A percentile compares a stretch with the other conserved stretches of the same genome.
These are phyloP conservation scores for Cenchrus americanus DNA, from an alignment of 176 grass and related monocot species.

Conservation along the genomic window DNA sequence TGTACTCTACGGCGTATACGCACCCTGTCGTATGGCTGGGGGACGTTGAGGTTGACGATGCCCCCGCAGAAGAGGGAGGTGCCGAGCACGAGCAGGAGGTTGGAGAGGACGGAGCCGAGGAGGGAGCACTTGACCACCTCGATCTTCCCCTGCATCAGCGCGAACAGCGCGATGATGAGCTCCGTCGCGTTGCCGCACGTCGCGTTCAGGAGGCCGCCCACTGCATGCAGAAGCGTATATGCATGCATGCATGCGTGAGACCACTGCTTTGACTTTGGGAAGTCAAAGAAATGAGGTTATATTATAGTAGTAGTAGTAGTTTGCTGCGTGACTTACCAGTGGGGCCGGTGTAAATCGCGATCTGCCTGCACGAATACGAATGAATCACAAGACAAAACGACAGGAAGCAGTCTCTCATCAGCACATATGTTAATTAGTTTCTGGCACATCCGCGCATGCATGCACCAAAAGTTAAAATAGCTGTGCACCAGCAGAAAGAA, in stretches of 20 bases:
- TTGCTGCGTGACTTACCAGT: slow-evolving; percentile 53
- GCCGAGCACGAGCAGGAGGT: slow-evolving; percentile 92
- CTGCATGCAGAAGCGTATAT: slow-evolving; percentile 37
- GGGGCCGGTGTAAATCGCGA: slow-evolving; percentile 81
- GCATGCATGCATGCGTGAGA: neutral
- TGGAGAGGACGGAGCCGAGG: slow-evolving; percentile 92
- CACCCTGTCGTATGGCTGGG: slow-evolving; percentile 67
- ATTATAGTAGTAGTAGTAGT: neutral
- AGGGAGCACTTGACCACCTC: slow-evolving; percentile 92
- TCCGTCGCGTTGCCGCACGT: slow-evolving; percentile 97
- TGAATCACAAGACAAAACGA: neutral
- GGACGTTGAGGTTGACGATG: slow-evolving; percentile 56
- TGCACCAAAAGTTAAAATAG: neutral
- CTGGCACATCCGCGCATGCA: neutral
- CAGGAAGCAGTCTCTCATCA: neutral
- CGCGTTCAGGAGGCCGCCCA: slow-evolving; percentile 92
- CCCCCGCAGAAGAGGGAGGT: slow-evolving; percentile 84
- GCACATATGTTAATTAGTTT: too few species aligned
- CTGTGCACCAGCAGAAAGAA: neutral
- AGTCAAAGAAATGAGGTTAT: neutral
- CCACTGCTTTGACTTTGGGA: neutral
- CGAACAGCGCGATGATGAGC: slow-evolving; percentile 91
- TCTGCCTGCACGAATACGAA: slow-evolving; percentile 58
- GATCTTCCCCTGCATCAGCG: slow-evolving; percentile 69
- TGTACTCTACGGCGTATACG: too few species aligned